Base-by-base conservation (phyloP, 805 yeast genomes). In the Teunomyces kruisii region DNA sequence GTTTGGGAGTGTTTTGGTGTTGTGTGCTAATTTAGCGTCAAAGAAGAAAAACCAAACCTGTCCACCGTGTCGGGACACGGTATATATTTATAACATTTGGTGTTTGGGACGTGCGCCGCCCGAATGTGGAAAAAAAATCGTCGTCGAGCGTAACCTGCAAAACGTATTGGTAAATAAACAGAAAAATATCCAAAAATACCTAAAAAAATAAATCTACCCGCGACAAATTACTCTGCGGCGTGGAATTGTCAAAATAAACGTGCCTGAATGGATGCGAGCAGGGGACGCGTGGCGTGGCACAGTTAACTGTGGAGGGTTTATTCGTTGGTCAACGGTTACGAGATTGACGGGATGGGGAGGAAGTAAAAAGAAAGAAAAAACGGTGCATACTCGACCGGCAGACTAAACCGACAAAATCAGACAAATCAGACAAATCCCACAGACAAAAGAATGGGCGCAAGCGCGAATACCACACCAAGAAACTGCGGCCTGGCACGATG, bases 51-150 rank as follows among this genome's bases (percentile, higher is more conserved):
- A 35, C 9, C 22, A n/a, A 10, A 12, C 38, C 13, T n/a, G n/a
- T n/a, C n/a, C 15, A 35, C 15, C 38, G 38, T 35, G 38, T 35
- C 38, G 38, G 38, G 38, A 35, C 28, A 35, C 38, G 38, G 19
- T 35, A 19, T 35, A 19, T 35, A 35, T 35, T 35, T 35, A 35
- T 35, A 35, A 35, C 22, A 28, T 22, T 33, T 19, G 28, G 38
- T 35, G 38, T 35, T 35, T 35, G 38, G 38, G 38, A 12, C 38
- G 38, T 35, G 38, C 17, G 26, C 22, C 17, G 28, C 12, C 27
- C 14, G 15, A 22, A 19, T 35, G 28, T n/a, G n/a, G n/a, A n/a
- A 35, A 35, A 35, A 35, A 17, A 35, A 35, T n/a, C 27, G n/a
- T 16, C 38, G 38, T 24, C 27, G 16, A 32, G 10, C 16, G 15